Evolutionary conservation across 2,329 filamentous ascomycete species (phyloP), one percentile per base, ranked within the genome.

Genomic region (Fusarium sp.): DNA sequence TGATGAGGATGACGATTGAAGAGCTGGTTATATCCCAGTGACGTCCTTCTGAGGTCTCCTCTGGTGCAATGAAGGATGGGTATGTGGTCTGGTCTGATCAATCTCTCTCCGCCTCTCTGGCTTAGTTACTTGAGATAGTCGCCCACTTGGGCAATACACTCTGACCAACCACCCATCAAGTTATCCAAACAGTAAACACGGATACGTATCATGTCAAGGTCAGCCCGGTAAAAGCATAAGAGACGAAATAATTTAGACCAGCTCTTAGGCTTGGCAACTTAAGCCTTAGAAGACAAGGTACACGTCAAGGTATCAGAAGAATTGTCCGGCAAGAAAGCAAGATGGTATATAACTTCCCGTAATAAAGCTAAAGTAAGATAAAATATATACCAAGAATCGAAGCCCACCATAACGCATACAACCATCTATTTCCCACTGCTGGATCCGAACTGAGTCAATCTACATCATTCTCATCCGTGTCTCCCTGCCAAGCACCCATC

Each of bases 401-500:
- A 68, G 45, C 30, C 32, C 43, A 56, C 67, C 52, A 25, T 44
- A 15, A 32, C 22, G 25, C 45, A 25, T 22, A 34, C 20, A 40
- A 18, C 44, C 47, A 27, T 20, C 7, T 34, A 41, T 55, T 44
- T 24, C 24, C 16, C n/a, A 57, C 47, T 54, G 62, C 49, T 44
- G 15, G 32, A 41, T 45, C 40, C 41, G 29, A 25, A n/a, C 15
- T 24, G 3, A 43, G 45, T 71, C 40, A 74, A 59, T 76, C 75
- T 22, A 75, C 69, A 25, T 71, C 75, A 11, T 71, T 60, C 45
- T 82, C 81, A 2, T 82, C 81, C 11, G 82, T 81, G 29, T 82
- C 82, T 11, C 80, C 84, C 61, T 81, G 84, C 87, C 87, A 89
- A n/a, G 82, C 81, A 0, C 79, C 84, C 86, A 85, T 87, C 74